phyloP scores from a whole-genome alignment of 208 protist genomes.

The Polymyxa betae region DNA sequence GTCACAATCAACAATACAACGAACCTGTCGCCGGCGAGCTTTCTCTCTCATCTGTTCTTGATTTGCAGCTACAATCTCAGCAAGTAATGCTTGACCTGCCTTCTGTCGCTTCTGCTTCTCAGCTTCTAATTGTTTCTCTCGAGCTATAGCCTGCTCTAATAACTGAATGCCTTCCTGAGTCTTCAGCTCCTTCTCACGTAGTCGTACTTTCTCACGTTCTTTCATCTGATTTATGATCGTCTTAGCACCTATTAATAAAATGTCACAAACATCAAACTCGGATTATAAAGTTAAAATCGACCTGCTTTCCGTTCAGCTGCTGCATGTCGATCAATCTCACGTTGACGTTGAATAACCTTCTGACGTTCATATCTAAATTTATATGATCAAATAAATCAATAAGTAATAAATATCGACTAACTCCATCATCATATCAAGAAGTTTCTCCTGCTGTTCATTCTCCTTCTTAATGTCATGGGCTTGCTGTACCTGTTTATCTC shows the following conservation, averaged over 20 bases:
- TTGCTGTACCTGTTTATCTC: constrained; percentile 58
- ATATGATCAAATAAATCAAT: neutral
- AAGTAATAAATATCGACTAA: neutral
- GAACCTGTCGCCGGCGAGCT: neutral
- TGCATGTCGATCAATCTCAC: neutral
- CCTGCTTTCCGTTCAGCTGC: neutral
- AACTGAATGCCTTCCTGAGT: constrained; percentile 54
- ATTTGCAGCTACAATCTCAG: constrained; percentile 33
- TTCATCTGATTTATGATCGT: constrained; percentile 55
- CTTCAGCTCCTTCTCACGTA: neutral
- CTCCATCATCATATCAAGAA: constrained; percentile 58
- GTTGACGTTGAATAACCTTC: constrained; percentile 51
- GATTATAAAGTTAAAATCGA: neutral
- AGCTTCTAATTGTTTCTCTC: constrained; percentile 17
- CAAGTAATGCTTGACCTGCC: neutral
- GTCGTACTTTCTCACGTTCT: constrained; percentile 48
- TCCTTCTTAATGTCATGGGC: constrained; percentile 25
- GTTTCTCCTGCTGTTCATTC: constrained; percentile 11
- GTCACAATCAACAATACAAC: neutral
- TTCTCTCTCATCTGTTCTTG: constrained; percentile 56
- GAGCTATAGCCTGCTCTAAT: constrained; percentile 3
- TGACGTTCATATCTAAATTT: constrained; percentile 14
- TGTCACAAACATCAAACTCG: too few relatives aligned
- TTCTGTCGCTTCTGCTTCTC: neutral
- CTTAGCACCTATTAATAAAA: neutral